A percentile compares a stretch with the other conserved stretches of the same genome.
Evolutionary conservation across 768 basidiomycete species (phyloP).

Genomic region (Daedalea quercina): DNA sequence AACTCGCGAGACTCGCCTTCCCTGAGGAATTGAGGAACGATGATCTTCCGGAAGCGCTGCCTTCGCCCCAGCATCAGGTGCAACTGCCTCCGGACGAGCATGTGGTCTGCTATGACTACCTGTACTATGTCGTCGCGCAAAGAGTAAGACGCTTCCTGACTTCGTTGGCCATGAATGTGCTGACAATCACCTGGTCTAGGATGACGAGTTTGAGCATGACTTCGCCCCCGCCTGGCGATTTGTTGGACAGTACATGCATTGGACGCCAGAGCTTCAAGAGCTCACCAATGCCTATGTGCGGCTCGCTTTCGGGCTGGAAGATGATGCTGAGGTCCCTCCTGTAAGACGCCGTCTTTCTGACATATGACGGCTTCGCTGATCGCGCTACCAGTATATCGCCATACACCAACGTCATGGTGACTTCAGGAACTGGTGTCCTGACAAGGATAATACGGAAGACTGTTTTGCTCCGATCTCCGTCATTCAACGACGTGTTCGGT

Average conservation of each 20-base stretch:
- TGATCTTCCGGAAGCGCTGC: slow-evolving; percentile 17
- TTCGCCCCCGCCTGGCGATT: slow-evolving; percentile 30
- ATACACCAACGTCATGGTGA: slow-evolving; percentile 31
- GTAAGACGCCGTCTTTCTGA: slow-evolving; percentile 16
- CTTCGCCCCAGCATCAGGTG: slow-evolving; percentile 21
- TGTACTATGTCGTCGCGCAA: slow-evolving; percentile 31
- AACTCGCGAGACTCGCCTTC: slow-evolving; percentile 26
- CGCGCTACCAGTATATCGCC: slow-evolving; percentile 25
- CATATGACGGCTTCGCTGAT: neutral
- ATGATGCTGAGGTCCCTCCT: slow-evolving; percentile 23
- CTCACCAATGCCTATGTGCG: slow-evolving; percentile 26
- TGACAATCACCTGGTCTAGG: slow-evolving; percentile 13
- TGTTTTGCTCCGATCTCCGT: slow-evolving; percentile 34
- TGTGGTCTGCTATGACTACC: slow-evolving; percentile 33
- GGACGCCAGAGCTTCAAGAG: slow-evolving; percentile 24
- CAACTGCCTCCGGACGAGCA: slow-evolving; percentile 30
- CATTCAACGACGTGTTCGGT: slow-evolving; percentile 25
- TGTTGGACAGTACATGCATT: slow-evolving; percentile 27
- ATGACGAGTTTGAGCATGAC: slow-evolving; percentile 23
- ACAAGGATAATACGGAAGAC: slow-evolving; percentile 20
- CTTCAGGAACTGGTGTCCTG: slow-evolving; percentile 30
- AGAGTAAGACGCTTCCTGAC: slow-evolving; percentile 15
- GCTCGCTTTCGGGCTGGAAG: slow-evolving; percentile 20
- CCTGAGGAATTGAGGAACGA: slow-evolving; percentile 23
- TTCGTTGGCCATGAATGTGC: slow-evolving; percentile 1